Conservation (phyloP, 441 rosid genomes). For the Populus hybrid region DNA sequence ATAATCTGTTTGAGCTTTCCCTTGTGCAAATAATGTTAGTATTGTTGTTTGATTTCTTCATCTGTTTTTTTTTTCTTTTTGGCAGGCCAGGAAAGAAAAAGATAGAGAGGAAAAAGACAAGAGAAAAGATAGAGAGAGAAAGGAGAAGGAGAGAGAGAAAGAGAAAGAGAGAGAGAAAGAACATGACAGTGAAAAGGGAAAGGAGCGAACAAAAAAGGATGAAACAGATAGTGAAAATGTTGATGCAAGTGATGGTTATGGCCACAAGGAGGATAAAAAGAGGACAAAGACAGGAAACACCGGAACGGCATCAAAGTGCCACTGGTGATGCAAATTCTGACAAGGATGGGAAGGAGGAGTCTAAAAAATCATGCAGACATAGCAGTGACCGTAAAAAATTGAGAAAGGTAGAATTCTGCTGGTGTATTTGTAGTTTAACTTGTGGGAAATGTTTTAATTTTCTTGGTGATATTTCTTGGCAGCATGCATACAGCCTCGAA, state of each 20-base stretch:
- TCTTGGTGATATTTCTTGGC: conserved; percentile 25
- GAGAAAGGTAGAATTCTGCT: conserved; percentile 57
- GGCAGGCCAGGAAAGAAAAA: too few relatives aligned
- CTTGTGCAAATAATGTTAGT: too few relatives aligned
- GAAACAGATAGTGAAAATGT: too few relatives aligned
- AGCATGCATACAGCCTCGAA: conserved; percentile 79
- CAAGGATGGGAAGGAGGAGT: conserved; percentile 76
- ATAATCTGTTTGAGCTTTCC: too few relatives aligned
- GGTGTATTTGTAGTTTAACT: conserved; percentile 6
- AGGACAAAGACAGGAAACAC: conserved; percentile 82
- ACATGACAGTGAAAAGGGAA: too few relatives aligned
- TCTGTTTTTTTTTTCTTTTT: too few relatives aligned
- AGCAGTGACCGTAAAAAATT: conserved; percentile 84
- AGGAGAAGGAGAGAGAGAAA: too few relatives aligned
- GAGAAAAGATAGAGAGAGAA: too few relatives aligned
- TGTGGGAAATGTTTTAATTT: conserved; percentile 8
- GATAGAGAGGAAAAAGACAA: too few relatives aligned
- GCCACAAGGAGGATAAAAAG: conserved; percentile 69
- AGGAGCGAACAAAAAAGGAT: too few relatives aligned
- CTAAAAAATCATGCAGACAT: conserved; percentile 76
- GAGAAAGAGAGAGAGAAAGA: too few relatives aligned
- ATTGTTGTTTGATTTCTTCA: too few relatives aligned
- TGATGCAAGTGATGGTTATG: conserved; percentile 19
- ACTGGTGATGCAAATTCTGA: conserved; percentile 77
- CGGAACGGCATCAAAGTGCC: conserved; percentile 70